phyloP scores from a whole-genome alignment of 768 basidiomycete genomes.

The Xanthoconium stramineum region DNA sequence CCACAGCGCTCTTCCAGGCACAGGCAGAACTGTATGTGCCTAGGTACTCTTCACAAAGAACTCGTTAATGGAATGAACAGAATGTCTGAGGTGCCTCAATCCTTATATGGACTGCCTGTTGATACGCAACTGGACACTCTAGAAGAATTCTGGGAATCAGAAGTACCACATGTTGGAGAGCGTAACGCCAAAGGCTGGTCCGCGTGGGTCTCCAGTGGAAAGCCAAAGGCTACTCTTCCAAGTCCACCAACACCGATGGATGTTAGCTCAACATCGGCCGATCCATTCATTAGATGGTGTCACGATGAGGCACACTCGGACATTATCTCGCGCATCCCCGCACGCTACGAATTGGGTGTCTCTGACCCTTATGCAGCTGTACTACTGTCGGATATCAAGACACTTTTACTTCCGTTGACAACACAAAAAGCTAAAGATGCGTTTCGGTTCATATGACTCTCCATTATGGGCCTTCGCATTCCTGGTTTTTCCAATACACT shows the following conservation, averaged over 20 bases:
- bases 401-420: conserved; percentile 48
- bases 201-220: conserved; percentile 50
- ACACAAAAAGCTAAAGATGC: conserved; percentile 45
- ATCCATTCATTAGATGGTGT: conserved; percentile 71
- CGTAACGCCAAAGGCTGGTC: conserved; percentile 64
- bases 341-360: conserved; percentile 48
- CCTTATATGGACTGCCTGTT: conserved; percentile 42
- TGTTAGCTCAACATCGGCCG: conserved; percentile 34
- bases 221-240: conserved; percentile 28
- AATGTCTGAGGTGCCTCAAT: conserved; percentile 52
- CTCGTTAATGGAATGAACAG: conserved; percentile 35
- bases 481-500: conserved; percentile 58
- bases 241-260: conserved; percentile 15
- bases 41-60: not conserved
- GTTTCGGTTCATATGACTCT: conserved; percentile 69
- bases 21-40: conserved; percentile 73
- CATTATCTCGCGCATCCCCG: conserved; percentile 40
- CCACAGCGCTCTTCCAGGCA: conserved; percentile 76
- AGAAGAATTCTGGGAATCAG: conserved; percentile 85
- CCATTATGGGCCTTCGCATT: conserved; percentile 65
- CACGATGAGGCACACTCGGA: conserved; percentile 53
- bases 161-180: conserved; percentile 74
- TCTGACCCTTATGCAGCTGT: conserved; percentile 72
- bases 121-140: conserved; percentile 52
- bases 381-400: conserved; percentile 69